Evolutionary conservation across 2,329 filamentous ascomycete genomes (phyloP).

Genomic region (Fusarium luffae): DNA sequence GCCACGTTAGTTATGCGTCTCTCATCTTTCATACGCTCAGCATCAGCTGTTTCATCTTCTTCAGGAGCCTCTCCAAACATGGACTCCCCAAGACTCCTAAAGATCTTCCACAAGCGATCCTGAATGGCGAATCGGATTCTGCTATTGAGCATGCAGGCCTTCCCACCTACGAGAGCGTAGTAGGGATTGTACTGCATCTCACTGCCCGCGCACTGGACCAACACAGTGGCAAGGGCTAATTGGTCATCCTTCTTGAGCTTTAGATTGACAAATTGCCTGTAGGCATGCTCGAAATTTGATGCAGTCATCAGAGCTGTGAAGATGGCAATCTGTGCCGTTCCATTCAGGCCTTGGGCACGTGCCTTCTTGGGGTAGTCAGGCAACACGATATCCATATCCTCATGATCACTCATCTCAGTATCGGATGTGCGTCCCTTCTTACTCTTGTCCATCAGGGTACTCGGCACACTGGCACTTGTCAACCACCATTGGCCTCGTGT

Average conservation of each 20-base stretch:
- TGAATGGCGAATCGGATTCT: conserved; percentile 86
- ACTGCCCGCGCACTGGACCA: conserved; percentile 86
- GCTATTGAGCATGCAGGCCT: conserved; percentile 76
- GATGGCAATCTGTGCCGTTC: conserved; percentile 86
- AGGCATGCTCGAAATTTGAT: conserved; percentile 84
- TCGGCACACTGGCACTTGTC: conserved; percentile 90
- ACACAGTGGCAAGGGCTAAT: conserved; percentile 85
- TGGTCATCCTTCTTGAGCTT: conserved; percentile 87
- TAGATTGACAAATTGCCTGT: conserved; percentile 81
- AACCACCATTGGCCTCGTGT: conserved; percentile 99
- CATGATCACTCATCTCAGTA: conserved; percentile 52
- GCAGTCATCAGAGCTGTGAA: conserved; percentile 92
- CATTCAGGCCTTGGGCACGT: conserved; percentile 85
- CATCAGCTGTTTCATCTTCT: conserved; percentile 64
- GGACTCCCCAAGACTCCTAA: conserved; percentile 85
- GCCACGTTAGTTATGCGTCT: conserved; percentile 64
- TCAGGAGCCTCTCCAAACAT: conserved; percentile 73
- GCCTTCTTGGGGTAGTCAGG: conserved; percentile 80
- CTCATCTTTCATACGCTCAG: conserved; percentile 59
- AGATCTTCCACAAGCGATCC: conserved; percentile 86
- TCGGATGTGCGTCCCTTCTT: conserved; percentile 28
- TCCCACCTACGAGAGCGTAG: conserved; percentile 85
- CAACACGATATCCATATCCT: conserved; percentile 61
- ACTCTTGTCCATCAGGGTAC: conserved; percentile 41
- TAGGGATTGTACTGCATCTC: conserved; percentile 92